Evolutionary conservation across 306 rosid genomes (phyloP), one percentile per base, ranked within the genome.

Genomic region (Trichosanthes truncata): DNA sequence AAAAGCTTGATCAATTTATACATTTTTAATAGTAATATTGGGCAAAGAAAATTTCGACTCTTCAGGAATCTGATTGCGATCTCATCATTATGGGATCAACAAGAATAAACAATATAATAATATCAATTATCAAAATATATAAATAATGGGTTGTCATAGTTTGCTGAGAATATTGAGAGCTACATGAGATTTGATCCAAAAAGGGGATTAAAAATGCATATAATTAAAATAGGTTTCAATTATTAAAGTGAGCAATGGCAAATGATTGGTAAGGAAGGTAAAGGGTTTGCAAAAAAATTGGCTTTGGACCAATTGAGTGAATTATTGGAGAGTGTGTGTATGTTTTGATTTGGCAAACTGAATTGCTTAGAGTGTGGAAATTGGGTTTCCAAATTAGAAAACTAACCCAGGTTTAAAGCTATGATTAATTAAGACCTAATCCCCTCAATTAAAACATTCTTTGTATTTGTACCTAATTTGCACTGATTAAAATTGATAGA

Each of bases 261-360:
- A 71, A 71, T 45, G 57, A 71, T 71, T 73, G 57, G 59, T 73
- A 15, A 46, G 74, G 74, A 26, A 46, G 74, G 74, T 68, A 73
- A 15, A 73, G 40, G 20, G 49, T 40, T 26, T 12, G 13, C 56
- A 43, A 43, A 71, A 43, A 45, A 13, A 43, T 12, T 43, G 77
- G 57, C 36, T 25, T 71, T 73, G 77, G 56, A 9, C 2, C 7
- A 35, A 45, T 21, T 43, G 53, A 68, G 29, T 21, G 55, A 72
- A 72, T 72, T 21, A 69, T 69, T 69, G 76, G 76, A 41, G n/a
- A 33, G 61, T 55, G 29, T 55, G 61, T 55, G 25, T 15, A 7
- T 63, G 21, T 35, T 65, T 69, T 69, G 33, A 69, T 69, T 69
- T 69, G 51, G 77, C 57, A 71, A 71, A 45, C 40, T 71, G 2